Percentiles rank a stretch among this genome's conserved stretches.
phyloP scores from a whole-genome alignment of 2,329 filamentous ascomycete species.

The Neopestalotiopsis clavispora region DNA sequence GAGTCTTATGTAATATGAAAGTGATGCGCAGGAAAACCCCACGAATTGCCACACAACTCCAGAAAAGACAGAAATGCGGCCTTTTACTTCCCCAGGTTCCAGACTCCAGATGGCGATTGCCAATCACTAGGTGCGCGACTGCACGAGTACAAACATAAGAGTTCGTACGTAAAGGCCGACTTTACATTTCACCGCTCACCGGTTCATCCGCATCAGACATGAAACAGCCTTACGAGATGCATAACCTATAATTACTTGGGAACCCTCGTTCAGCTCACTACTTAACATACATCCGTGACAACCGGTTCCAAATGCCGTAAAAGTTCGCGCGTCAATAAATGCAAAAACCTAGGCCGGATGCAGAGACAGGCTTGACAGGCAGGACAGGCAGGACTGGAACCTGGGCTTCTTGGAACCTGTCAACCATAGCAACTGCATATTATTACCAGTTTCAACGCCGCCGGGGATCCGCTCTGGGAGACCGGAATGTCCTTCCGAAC shows the following conservation, averaged over 20 bases:
- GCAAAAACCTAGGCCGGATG: neutral
- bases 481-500: slow-evolving; percentile 10
- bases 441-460: neutral
- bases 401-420: too few relatives aligned
- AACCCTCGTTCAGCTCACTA: neutral
- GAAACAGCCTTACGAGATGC: neutral
- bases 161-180: neutral
- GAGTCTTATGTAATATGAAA: neutral
- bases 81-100: neutral
- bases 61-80: neutral
- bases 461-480: neutral
- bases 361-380: neutral
- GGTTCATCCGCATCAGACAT: neutral
- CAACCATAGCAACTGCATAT: neutral
- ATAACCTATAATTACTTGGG: neutral
- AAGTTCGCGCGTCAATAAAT: neutral
- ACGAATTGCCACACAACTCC: neutral
- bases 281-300: neutral
- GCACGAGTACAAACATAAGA: neutral
- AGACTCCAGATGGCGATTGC: neutral
- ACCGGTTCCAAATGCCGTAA: neutral
- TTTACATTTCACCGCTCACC: neutral
- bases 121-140: neutral
- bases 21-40: neutral
- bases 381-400: neutral